Evolutionary conservation across 805 yeast genomes (phyloP).

Genomic region (Candida golubevii): DNA sequence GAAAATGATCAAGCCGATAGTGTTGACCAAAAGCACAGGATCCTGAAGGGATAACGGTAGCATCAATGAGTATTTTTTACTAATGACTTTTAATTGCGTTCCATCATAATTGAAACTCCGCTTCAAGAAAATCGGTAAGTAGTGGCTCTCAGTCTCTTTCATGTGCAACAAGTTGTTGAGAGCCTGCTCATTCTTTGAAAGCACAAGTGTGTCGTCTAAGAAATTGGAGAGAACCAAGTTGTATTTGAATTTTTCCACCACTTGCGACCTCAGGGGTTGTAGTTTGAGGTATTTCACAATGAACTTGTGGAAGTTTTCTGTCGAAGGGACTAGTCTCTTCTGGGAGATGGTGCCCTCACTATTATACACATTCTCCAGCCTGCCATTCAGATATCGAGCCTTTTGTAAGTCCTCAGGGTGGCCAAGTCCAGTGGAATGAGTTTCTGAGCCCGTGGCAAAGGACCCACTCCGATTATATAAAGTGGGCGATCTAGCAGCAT

Average conservation of each 20-base stretch:
- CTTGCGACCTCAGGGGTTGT: conserved; percentile 15
- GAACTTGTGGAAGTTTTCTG: conserved; percentile 20
- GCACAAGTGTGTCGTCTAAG: conserved; percentile 37
- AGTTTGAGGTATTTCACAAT: conserved; percentile 25
- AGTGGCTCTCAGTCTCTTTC: conserved; percentile 1
- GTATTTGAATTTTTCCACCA: conserved; percentile 42
- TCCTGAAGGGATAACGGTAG: conserved; percentile 7
- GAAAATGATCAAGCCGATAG: conserved; percentile 26
- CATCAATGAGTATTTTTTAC: conserved; percentile 16
- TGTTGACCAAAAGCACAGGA: conserved; percentile 14
- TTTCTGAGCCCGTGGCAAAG: conserved; percentile 6
- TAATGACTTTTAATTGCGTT: conserved; percentile 13
- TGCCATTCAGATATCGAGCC: not conserved
- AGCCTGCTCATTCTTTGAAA: conserved; percentile 40
- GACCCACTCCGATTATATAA: conserved; percentile 3
- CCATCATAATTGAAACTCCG: conserved; percentile 22
- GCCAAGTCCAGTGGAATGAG: not conserved
- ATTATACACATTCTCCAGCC: not conserved
- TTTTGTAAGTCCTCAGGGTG: not conserved
- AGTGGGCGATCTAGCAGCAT: not conserved
- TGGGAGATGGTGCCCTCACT: not conserved
- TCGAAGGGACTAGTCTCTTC: conserved; percentile 3
- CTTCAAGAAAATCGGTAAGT: conserved; percentile 1
- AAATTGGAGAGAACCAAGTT: conserved; percentile 34
- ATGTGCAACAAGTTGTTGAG: conserved; percentile 16